Base-by-base conservation (phyloP, 2,329 filamentous ascomycete genomes). In the Mycosphaerella arachidis region DNA sequence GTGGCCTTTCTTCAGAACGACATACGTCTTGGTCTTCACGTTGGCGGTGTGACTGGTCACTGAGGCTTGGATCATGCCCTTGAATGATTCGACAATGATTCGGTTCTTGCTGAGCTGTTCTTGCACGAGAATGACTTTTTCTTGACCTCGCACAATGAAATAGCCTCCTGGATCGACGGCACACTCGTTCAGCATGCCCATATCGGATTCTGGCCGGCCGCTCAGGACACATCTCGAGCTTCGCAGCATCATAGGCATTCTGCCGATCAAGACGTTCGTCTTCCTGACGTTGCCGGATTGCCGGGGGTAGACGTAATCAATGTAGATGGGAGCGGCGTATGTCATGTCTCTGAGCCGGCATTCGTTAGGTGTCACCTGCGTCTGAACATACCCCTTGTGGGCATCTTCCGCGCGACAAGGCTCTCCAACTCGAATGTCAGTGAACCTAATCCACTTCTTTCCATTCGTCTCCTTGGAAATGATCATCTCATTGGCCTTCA, bases 61-160 rank as follows among this genome's bases (percentile, higher is more conserved):
- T 1, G 94, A 97, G 40, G 95, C 94, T 67, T 93, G 91, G 58
- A 97, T 93, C 65, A 96, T 87, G 61, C 90, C 90, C 76, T 97
- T 97, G 78, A 96, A 96, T 57, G 91, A 88, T 76, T 99, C 95
- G 16, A 99, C 93, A 73, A 99, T 97, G 70, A 99, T 90, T 79
- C 94, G 87, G 76, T 99, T 99, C 83, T 99, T 99, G 83, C 94
- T 99, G 72, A 99, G 80, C 77, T 99, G 94, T 73, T 99, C 95
- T 75, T 99, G 94, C 13, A 99, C 95, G 48, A 99, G 80, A 71
- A 99, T 99, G 68, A 99, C 94, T 79, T 99, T 99, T 75, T 99
- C 94, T 20, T 95, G 97, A 51, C 94, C 94, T 69, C 93, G 91
- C 66, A 97, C 92, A 70, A 99, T 94, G 71, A 99, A 99, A 75